A percentile compares a stretch with the other conserved stretches of the same genome.
Evolutionary conservation across 2,329 filamentous ascomycete species (phyloP).

Genomic region (Fusarium graminum): DNA sequence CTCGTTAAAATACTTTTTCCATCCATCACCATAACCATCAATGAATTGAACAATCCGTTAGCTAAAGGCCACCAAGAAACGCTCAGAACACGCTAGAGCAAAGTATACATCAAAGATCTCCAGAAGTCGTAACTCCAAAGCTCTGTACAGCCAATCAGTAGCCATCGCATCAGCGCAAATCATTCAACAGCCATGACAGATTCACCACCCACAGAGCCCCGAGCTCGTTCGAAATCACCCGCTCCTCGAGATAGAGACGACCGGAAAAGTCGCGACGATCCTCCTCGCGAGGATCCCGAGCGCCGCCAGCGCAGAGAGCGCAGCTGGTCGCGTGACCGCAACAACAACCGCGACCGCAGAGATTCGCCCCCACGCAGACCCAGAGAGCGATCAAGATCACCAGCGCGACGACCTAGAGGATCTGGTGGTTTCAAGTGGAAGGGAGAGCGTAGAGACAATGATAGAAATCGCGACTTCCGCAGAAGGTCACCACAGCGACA

Average conservation of each 20-base stretch:
- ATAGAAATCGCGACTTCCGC: conserved; percentile 44
- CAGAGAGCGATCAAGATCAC: conserved; percentile 45
- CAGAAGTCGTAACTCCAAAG: not conserved
- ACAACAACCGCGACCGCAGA: conserved; percentile 32
- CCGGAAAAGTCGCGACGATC: conserved; percentile 16
- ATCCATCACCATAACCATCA: conserved; percentile 2
- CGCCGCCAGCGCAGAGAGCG: conserved; percentile 33
- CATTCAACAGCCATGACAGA: conserved; percentile 28
- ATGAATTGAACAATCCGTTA: not conserved
- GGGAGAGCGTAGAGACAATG: conserved; percentile 44
- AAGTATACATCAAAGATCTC: not conserved
- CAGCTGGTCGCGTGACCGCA: conserved; percentile 31
- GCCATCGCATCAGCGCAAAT: not conserved
- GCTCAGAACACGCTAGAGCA: not conserved
- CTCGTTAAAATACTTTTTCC: conserved; percentile 17
- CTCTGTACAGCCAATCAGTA: not conserved
- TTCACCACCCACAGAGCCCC: conserved; percentile 35
- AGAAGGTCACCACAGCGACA: conserved; percentile 44
- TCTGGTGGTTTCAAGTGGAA: conserved; percentile 48
- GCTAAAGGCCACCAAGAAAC: too few species aligned
- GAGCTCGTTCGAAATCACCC: conserved; percentile 37
- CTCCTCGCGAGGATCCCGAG: conserved; percentile 18
- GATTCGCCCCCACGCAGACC: conserved; percentile 39
- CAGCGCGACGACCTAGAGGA: conserved; percentile 41
- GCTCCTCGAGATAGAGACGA: conserved; percentile 23